Base-by-base conservation (phyloP, 78 protist genomes). In the Trichosphaerium sp. region DNA sequence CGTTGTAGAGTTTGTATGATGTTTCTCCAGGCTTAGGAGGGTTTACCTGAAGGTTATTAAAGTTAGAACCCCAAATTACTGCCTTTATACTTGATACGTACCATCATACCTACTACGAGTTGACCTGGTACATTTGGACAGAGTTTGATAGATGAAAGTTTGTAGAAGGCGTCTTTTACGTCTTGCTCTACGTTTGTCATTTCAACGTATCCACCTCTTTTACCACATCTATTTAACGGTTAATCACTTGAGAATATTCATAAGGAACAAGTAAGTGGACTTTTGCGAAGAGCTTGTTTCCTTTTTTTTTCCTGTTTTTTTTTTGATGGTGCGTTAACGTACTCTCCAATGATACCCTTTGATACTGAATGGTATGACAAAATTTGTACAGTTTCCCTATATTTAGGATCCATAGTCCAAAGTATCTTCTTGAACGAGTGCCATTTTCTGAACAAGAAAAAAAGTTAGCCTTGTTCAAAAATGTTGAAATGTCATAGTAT, bases 291-390 rank as follows among this genome's bases (percentile, higher is more conserved):
- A 52, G 7, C 40, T 29, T 29, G 7, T 52, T 52, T 4, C 40
- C 23, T 29, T 32, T 29, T 32, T 4, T 29, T 29, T 29, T 52
- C 23, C 4, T 6, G 26, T 29, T 29, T 15, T 52, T 15, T 52
- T 15, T 4, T 29, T 15, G 29, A 52, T 32, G 7, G 4, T 23
- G 44, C 38, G 5, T 10, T 4, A 29, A 71, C 78, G 65, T 85
- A 94, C 77, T 98, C 99, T 29, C 99, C 99, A n/a, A 91, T 31
- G 41, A 95, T 68, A n/a, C 99, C 99, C 85, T 98, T 96, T 54
- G 97, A 88, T 35, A 82, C 58, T 25, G 88, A 74, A 82, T 94
- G 98, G 90, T 95, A 94, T 10, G 99, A 93, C 34, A 84, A 41
- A 41, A 96, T 67, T 72, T 82, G 91, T 6, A 90, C 26, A 21